phyloP scores from a whole-genome alignment of 805 yeast genomes.

The Starmerella powellii region DNA sequence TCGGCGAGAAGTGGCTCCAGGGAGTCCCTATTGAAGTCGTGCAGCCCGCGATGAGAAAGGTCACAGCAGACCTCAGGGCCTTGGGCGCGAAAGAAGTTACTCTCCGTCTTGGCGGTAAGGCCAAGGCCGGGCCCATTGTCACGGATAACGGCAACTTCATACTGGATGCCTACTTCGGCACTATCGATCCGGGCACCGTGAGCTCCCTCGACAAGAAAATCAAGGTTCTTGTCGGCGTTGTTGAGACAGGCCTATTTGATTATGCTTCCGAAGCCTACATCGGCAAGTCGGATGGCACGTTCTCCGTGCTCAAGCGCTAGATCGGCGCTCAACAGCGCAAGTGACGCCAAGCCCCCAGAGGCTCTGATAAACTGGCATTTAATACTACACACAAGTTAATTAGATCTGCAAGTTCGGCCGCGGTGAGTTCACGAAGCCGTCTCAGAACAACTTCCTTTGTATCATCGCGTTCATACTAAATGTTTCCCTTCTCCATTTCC shows the following conservation, averaged over 20 bases:
- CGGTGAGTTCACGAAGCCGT: no score
- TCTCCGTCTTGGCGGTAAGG: slow-evolving; percentile 74
- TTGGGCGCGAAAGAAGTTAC: slow-evolving; percentile 54
- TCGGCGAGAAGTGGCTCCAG: slow-evolving; percentile 74
- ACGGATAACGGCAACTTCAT: slow-evolving; percentile 92
- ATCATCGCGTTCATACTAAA: no score
- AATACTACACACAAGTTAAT: no score
- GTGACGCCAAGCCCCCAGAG: no score
- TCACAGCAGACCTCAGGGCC: slow-evolving; percentile 45
- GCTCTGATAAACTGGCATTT: no score
- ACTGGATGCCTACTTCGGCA: slow-evolving; percentile 87
- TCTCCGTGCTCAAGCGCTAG: slow-evolving; percentile 17
- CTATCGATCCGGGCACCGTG: slow-evolving; percentile 39
- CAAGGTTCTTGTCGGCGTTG: slow-evolving; percentile 78
- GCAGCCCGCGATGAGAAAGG: slow-evolving; percentile 74
- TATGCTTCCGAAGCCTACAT: slow-evolving; percentile 71
- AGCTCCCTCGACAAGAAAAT: slow-evolving; percentile 48
- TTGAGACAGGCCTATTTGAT: slow-evolving; percentile 84
- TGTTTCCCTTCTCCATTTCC: no score
- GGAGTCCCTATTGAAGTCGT: slow-evolving; percentile 96
- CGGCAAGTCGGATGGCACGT: slow-evolving; percentile 71
- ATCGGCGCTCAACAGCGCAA: neutral
- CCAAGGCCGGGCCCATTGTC: slow-evolving; percentile 94
- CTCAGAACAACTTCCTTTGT: no score
- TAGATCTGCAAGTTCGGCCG: no score